Base-by-base conservation (phyloP, 1,139 yeast genomes). In the Kluyveromyces sp. region DNA sequence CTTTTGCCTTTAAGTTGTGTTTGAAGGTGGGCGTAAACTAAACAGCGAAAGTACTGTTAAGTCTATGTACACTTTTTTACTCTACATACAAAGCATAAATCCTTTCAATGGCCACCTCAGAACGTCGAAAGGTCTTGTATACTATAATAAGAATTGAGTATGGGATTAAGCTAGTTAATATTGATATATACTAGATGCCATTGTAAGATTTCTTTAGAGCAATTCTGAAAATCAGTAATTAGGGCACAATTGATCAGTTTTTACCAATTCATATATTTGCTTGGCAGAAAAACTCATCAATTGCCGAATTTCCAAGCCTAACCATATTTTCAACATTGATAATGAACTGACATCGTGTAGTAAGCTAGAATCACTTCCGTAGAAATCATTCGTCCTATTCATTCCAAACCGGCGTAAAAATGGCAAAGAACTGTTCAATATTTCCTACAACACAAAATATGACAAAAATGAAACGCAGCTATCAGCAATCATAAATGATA, bases 281-380 rank as follows among this genome's bases (percentile, higher is more conserved):
- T 50, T 55, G n/a, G 87, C 77, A 2, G 95, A 83, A 29, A 95
- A 87, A 55, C 74, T 81, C 63, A 92, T 81, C 58, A 90, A 81
- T 63, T 86, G 95, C 61, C 97, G 77, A 4, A 87, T 83, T 67
- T 92, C 97, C 37, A 92, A 69, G 0, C 95, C 92, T 46, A 88
- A 61, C 97, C 97, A 90, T 27, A 90, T 92, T 62, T 87, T 87
- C 50, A 87, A 69, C 96, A 89, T 87, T 27, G 85, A 79, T 48
- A 86, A 56, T 27, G 81, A 73, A 57, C 82, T 83, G 37, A 79
- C 79, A 58, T 78, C 74, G 50, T 73, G 69, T 43, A 82, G 65
- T 25, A 83, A 70, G 53, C 76, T 76, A 52, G 78, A 71, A 38
- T 82, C 85, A n/a, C 28, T 7, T 4, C 27, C 34, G n/a, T 6